These are phyloP conservation scores for Cucumis hystrix DNA, from an alignment of 306 rosid genomes.

Conservation along the genomic window DNA sequence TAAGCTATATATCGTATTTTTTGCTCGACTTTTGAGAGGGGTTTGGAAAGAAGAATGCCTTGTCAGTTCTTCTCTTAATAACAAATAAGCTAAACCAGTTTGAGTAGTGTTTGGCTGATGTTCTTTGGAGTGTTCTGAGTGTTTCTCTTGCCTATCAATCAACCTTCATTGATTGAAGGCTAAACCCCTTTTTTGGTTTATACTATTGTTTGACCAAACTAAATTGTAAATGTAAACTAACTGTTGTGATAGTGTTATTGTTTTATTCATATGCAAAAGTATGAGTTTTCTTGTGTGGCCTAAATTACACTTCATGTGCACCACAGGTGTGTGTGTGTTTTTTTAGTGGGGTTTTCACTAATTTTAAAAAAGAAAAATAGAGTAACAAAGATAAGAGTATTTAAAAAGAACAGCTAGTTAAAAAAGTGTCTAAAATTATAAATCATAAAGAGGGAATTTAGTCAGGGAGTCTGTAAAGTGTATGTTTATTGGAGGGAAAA, in stretches of 20 bases:
- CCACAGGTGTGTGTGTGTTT: too few relatives aligned
- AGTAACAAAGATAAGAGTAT: too few relatives aligned
- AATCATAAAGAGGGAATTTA: too few relatives aligned
- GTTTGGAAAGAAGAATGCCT: neutral
- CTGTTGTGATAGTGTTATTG: neutral
- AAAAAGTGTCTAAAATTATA: too few relatives aligned
- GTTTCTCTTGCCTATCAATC: neutral
- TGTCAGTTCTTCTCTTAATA: neutral
- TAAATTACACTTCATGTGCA: neutral
- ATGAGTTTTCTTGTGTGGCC: neutral
- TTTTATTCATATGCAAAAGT: neutral
- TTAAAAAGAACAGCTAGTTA: too few relatives aligned
- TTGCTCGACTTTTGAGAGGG: neutral
- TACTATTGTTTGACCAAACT: neutral
- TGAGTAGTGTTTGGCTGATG: constrained; percentile 1
- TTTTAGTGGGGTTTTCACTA: too few relatives aligned
- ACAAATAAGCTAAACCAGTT: constrained; percentile 3
- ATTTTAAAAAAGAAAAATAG: too few relatives aligned
- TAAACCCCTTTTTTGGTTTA: neutral
- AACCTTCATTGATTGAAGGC: neutral
- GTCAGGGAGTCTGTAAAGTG: too few relatives aligned
- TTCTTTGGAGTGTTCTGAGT: neutral
- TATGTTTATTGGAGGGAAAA: too few relatives aligned
- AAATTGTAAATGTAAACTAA: constrained; percentile 6
- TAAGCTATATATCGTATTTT: neutral